These are phyloP conservation scores for Macrophomina phaseolina DNA, from an alignment of 2,329 filamentous ascomycete genomes.

Conservation along the genomic window DNA sequence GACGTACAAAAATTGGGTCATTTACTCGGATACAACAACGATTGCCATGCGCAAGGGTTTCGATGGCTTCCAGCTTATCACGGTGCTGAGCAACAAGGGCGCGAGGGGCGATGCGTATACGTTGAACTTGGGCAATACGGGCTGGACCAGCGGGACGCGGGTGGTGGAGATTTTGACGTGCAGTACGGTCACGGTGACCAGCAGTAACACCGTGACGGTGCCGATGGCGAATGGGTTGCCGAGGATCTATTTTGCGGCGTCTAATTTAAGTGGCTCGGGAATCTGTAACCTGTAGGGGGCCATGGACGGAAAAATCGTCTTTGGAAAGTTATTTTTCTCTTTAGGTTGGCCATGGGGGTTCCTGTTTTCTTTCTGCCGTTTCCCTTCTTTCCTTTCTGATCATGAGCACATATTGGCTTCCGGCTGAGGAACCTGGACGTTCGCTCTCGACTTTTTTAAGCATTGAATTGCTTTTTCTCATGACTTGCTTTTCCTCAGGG, in stretches of 20 bases:
- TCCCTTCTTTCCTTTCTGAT: neutral
- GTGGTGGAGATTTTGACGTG: constrained; percentile 45
- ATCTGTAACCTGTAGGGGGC: constrained; percentile 30
- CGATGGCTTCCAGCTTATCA: constrained; percentile 50
- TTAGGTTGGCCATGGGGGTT: neutral
- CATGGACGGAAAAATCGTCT: neutral
- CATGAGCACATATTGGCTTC: neutral
- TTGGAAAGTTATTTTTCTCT: neutral
- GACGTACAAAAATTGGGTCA: constrained; percentile 48
- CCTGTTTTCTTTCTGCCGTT: too few relatives aligned
- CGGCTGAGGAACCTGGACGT: neutral
- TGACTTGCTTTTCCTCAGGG: too few relatives aligned
- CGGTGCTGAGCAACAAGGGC: constrained; percentile 52
- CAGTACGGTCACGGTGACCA: constrained; percentile 34
- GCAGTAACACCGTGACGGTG: constrained; percentile 39
- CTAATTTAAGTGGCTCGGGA: constrained; percentile 29
- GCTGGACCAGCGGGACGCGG: constrained; percentile 34
- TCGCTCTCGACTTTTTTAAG: neutral
- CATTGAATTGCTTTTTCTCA: neutral
- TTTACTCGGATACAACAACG: constrained; percentile 52
- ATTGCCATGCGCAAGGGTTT: constrained; percentile 54
- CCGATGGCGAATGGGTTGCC: constrained; percentile 44
- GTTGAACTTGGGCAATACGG: constrained; percentile 40
- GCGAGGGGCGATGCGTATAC: constrained; percentile 37
- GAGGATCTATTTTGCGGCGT: constrained; percentile 43